These are phyloP conservation scores for Eutrema japonicum DNA, from an alignment of 345 rosid species.

Conservation along the genomic window DNA sequence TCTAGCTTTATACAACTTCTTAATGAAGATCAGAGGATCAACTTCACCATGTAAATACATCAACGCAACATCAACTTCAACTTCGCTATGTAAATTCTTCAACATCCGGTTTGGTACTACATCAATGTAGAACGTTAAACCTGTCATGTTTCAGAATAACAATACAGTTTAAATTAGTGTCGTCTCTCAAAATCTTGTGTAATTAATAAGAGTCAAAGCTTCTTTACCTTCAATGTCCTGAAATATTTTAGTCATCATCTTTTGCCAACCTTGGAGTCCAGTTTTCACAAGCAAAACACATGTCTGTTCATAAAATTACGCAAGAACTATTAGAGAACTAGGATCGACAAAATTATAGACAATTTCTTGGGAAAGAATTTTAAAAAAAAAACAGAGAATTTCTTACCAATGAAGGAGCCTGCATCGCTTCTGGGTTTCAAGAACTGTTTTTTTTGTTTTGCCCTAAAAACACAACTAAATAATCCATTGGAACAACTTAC, in stretches of 20 bases:
- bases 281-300: constrained; percentile 33
- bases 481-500: constrained; percentile 1
- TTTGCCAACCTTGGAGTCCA: constrained; percentile 26
- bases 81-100: not conserved
- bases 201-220: constrained; percentile 18
- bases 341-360: not conserved
- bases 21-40: constrained; percentile 34
- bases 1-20: constrained; percentile 31
- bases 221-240: constrained; percentile 24
- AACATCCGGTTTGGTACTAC: not conserved
- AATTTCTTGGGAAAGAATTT: not conserved
- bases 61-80: not conserved
- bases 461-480: constrained; percentile 17
- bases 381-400: not conserved
- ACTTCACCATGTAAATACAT: constrained; percentile 21
- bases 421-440: constrained; percentile 16
- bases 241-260: constrained; percentile 1
- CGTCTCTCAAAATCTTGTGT: constrained; percentile 7
- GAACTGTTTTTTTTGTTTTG: constrained; percentile 10
- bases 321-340: not conserved
- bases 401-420: constrained; percentile 30
- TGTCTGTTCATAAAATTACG: constrained; percentile 28
- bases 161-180: not conserved
- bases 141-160: constrained; percentile 12
- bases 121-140: constrained; percentile 21